phyloP scores from a whole-genome alignment of 2,329 filamentous ascomycete species.

The Orbilia oligospora region DNA sequence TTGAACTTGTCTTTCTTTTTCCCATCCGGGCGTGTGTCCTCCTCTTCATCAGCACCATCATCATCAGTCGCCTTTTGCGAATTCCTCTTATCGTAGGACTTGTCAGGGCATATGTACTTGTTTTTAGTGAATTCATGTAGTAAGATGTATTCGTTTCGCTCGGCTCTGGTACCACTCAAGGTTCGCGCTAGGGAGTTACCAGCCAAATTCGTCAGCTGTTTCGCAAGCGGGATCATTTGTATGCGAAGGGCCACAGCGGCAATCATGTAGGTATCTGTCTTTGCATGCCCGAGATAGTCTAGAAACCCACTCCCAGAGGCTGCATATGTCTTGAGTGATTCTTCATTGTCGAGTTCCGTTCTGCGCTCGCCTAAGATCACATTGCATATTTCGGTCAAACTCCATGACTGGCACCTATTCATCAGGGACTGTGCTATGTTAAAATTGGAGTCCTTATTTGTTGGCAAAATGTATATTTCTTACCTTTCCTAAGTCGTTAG shows the following conservation, averaged over 20 bases:
- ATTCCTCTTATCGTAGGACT: slow-evolving; percentile 82
- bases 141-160: slow-evolving; percentile 99
- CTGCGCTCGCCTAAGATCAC: slow-evolving; percentile 85
- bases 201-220: slow-evolving; percentile 94
- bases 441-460: slow-evolving; percentile 63
- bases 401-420: slow-evolving; percentile 98
- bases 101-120: slow-evolving; percentile 98
- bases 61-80: slow-evolving; percentile 70
- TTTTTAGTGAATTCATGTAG: slow-evolving; percentile 96
- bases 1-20: slow-evolving; percentile 99
- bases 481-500: slow-evolving; percentile 92
- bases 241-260: slow-evolving; percentile 89
- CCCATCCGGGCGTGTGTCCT: slow-evolving; percentile 70
- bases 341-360: slow-evolving; percentile 89
- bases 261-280: slow-evolving; percentile 96
- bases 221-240: slow-evolving; percentile 93
- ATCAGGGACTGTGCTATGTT: slow-evolving; percentile 78
- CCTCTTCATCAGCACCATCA: slow-evolving; percentile 68
- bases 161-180: slow-evolving; percentile 92
- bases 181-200: slow-evolving; percentile 99
- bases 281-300: slow-evolving; percentile 93
- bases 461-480: slow-evolving; percentile 36
- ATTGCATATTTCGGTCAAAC: slow-evolving; percentile 95
- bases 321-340: slow-evolving; percentile 87
- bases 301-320: slow-evolving; percentile 85